Conservation (phyloP, 305 asterid species). For the Lippia alba region DNA sequence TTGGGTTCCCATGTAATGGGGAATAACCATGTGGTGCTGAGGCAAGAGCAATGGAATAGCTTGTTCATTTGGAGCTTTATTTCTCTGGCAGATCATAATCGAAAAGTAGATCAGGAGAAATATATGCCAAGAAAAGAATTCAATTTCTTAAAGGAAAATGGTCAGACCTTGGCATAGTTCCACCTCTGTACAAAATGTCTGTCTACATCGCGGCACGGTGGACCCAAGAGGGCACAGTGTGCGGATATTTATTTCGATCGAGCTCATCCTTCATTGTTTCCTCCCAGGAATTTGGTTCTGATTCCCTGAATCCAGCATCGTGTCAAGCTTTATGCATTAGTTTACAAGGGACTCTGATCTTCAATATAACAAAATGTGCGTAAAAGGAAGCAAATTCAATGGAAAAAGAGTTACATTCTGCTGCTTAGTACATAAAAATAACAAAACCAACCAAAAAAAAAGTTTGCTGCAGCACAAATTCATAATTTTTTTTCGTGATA, state of each 20-base stretch:
- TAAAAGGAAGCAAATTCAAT: slow-evolving; percentile 25
- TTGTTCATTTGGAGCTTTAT: slow-evolving; percentile 65
- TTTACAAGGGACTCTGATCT: not conserved
- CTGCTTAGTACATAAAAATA: not conserved
- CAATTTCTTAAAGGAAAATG: slow-evolving; percentile 16
- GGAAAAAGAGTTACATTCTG: not conserved
- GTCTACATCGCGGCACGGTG: slow-evolving; percentile 74
- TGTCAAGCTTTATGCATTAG: slow-evolving; percentile 27
- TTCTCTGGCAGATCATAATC: slow-evolving; percentile 51
- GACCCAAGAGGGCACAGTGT: slow-evolving; percentile 81
- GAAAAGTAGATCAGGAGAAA: slow-evolving; percentile 30
- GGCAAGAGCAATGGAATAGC: slow-evolving; percentile 75
- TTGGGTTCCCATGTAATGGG: slow-evolving; percentile 64
- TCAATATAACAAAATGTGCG: not conserved
- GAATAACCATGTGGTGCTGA: slow-evolving; percentile 79
- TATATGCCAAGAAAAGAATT: slow-evolving; percentile 11
- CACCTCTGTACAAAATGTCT: slow-evolving; percentile 81
- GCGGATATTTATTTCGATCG: slow-evolving; percentile 72
- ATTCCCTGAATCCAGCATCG: slow-evolving; percentile 53
- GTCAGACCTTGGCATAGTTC: slow-evolving; percentile 75
- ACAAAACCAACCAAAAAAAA: not conserved
- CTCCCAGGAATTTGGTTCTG: slow-evolving; percentile 82
- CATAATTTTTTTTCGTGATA: not conserved
- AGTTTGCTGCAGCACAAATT: slow-evolving; percentile 12
- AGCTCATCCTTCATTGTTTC: slow-evolving; percentile 73